Evolutionary conservation across 2,329 filamentous ascomycete genomes (phyloP).

Genomic region (Penicillium sp.): DNA sequence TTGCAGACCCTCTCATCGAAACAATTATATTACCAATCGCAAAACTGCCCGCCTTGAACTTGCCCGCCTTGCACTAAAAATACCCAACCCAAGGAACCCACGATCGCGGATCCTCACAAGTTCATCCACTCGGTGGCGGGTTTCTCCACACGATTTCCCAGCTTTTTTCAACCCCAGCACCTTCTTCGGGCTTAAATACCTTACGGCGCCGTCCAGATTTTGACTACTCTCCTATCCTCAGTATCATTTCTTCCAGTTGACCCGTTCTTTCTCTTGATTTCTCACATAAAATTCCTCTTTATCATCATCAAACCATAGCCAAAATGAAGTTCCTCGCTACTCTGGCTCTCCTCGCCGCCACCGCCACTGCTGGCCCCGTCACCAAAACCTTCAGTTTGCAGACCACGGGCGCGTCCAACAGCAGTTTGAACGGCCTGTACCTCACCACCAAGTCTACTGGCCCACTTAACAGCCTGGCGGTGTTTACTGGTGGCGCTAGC

Average conservation of each 20-base stretch:
- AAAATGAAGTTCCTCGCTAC: conserved; percentile 32
- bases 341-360: conserved; percentile 29
- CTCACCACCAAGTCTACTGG: conserved; percentile 9
- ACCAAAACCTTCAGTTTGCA: conserved; percentile 14
- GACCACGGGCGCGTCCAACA: conserved; percentile 19
- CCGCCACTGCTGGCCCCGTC: conserved; percentile 27
- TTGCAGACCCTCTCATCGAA: background rate
- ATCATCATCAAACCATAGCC: background rate
- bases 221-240: background rate
- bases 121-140: background rate
- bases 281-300: background rate
- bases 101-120: conserved; percentile 2
- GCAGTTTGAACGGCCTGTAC: conserved; percentile 17
- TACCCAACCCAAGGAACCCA: background rate
- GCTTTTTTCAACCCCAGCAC: background rate
- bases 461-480: conserved; percentile 17
- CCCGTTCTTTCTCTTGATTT: background rate
- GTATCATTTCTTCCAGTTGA: background rate
- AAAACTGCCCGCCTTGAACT: background rate
- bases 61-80: background rate
- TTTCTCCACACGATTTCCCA: conserved; percentile 2
- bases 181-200: background rate
- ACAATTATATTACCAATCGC: background rate
- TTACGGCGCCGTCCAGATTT: background rate
- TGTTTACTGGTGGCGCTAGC: conserved; percentile 9